Evolutionary conservation across 768 basidiomycete genomes (phyloP), one percentile per base, ranked within the genome.

Genomic region (Lyophyllum atratum): DNA sequence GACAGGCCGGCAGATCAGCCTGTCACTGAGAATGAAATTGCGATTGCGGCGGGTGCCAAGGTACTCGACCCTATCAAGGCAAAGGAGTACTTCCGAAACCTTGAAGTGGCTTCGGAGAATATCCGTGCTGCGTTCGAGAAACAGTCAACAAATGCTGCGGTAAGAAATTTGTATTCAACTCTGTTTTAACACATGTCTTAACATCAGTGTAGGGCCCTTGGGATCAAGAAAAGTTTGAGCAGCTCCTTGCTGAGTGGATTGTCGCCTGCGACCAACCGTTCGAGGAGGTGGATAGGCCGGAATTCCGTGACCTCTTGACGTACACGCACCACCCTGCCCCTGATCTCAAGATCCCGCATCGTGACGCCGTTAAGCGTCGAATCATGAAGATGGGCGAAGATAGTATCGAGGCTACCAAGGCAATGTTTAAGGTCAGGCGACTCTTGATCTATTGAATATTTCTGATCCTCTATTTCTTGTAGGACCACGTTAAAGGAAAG

Each of bases 221-320:
- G 59, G 47, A 60, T 28, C 54, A 60, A 29, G 47, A 3, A 4
- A 28, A 19, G 7, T 60, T 60, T 28, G 51, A 53, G 10, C 19
- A 52, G 2, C 59, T 49, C 6, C 40, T 60, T 4, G 40, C 19
- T 3, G 47, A 46, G 19, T 56, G 55, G 55, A 52, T 56, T 14
- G 51, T 56, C 7, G 47, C 46, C 1, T 52, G 39, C 19, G 59
- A 67, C 28, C 60, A 68, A 48, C 64, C 67, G 34, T 70, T 69
- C 39, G 42, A 58, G 6, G 53, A 59, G 17, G 60, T 67, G 11
- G 58, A 63, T 22, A 50, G 45, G 11, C 61, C 58, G 0, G 58
- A 69, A 37, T 68, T 68, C 22, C 14, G 29, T 10, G 50, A 47
- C 1, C 29, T 70, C 2, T 47, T 69, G 6, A 26, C 45, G 4